Evolutionary conservation across 306 rosid species (phyloP), one percentile per base, ranked within the genome.

Genomic region (Rubus parviflorus): DNA sequence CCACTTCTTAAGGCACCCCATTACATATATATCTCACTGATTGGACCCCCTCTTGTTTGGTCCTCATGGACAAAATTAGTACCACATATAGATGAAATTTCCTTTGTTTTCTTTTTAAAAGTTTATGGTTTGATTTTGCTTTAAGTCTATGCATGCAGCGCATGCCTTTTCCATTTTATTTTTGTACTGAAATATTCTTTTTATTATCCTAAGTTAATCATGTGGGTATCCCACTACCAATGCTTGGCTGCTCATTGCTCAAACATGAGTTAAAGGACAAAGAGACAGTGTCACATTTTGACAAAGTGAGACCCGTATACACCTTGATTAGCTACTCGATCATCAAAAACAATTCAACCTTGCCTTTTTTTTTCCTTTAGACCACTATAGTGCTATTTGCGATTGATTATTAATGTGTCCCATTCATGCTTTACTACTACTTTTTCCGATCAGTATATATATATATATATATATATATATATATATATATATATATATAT

Each of bases 1-100:
- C 74, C 81, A 78, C 83, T 80, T 78, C 65, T 25, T 45, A 5
- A 68, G 79, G 20, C 68, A 43, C 73, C 76, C 86, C 80, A 87
- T 82, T 80, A 70, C 25, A 5, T 52, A 30, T 13, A 10, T 43
- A 54, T 40, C 16, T 56, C 65, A 15, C 45, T 79, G 82, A 83
- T 83, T 79, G 74, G 85, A 72, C 74, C 60, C 56, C 41, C 20
- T 54, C 43, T 53, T 61, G 1, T 80, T 69, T 22, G 2, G 13
- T 73, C 73, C 60, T 30, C 41, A 10, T 71, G 4, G 43, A 6
- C 25, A 75, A 79, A 53, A 30, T 56, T 22, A 22, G 8, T 20
- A 3, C 45, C 23, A 22, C 40, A 10, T 51, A 19, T 37, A 20
- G 9, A 37, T 72, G 10, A 2, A 45, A 30, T 5, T 30, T 35